Evolutionary conservation across 2,329 filamentous ascomycete genomes (phyloP).

Genomic region (Fusarium foetens): DNA sequence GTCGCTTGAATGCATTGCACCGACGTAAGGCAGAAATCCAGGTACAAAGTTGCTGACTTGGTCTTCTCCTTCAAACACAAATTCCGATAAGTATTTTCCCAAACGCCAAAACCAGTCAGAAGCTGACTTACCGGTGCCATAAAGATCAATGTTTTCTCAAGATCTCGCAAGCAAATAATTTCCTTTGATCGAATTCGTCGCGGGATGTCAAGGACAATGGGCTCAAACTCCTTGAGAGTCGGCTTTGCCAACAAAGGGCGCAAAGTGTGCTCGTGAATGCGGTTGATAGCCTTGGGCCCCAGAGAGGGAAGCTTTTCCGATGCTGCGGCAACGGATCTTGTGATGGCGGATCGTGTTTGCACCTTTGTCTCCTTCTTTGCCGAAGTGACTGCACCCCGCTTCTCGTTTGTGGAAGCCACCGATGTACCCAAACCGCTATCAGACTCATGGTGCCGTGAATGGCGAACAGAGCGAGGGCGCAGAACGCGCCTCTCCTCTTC

Average conservation of each 20-base stretch:
- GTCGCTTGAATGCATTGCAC: conserved; percentile 91
- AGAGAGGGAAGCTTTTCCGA: conserved; percentile 67
- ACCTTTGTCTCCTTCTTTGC: conserved; percentile 52
- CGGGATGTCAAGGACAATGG: conserved; percentile 81
- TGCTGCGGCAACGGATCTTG: conserved; percentile 65
- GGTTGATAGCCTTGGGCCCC: conserved; percentile 74
- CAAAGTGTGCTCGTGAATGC: conserved; percentile 83
- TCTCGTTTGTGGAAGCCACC: conserved; percentile 69
- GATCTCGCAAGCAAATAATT: conserved; percentile 89
- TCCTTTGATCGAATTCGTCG: conserved; percentile 83
- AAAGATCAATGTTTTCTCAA: conserved; percentile 93
- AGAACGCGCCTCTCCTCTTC: conserved; percentile 60
- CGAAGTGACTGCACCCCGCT: conserved; percentile 56
- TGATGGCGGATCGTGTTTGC: conserved; percentile 62
- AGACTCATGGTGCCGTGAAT: conserved; percentile 74
- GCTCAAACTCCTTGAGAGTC: conserved; percentile 80
- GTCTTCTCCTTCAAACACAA: conserved; percentile 81
- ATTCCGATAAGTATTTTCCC: conserved; percentile 75
- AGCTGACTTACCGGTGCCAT: conserved; percentile 89
- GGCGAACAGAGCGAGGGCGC: conserved; percentile 65
- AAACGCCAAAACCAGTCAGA: conserved; percentile 64
- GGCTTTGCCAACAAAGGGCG: conserved; percentile 79
- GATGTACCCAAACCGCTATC: conserved; percentile 92
- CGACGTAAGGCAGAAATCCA: conserved; percentile 89
- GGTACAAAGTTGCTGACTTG: conserved; percentile 76